Evolutionary conservation across 805 yeast genomes (phyloP).

Genomic region (Debaryomyces tyrocola): DNA sequence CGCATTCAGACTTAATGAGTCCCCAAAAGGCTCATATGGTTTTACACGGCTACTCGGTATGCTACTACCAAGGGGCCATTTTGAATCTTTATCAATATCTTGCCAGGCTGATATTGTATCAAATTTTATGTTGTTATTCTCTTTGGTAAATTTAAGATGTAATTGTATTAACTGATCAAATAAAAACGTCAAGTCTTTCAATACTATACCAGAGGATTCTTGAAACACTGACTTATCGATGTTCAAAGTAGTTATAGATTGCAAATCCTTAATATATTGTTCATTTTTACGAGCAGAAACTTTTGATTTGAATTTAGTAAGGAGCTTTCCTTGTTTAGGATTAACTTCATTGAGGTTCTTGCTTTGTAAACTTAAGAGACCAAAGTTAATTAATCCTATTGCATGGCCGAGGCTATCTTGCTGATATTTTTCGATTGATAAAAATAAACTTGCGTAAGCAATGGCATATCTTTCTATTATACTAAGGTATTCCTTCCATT

Average conservation of each 20-base stretch:
- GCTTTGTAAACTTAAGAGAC: slow-evolving; percentile 37
- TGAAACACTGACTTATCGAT: slow-evolving; percentile 36
- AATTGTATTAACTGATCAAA: slow-evolving; percentile 42
- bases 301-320: slow-evolving; percentile 23
- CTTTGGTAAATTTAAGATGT: slow-evolving; percentile 42
- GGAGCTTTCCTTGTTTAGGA: slow-evolving; percentile 10
- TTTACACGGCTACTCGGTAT: slow-evolving; percentile 32
- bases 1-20: background rate
- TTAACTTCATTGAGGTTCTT: slow-evolving; percentile 19
- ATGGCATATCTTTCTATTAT: slow-evolving; percentile 34
- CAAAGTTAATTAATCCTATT: slow-evolving; percentile 42
- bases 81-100: slow-evolving; percentile 36
- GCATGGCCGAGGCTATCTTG: slow-evolving; percentile 46
- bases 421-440: slow-evolving; percentile 46
- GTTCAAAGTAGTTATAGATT: slow-evolving; percentile 34
- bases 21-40: slow-evolving; percentile 21
- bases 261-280: slow-evolving; percentile 25
- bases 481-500: slow-evolving; percentile 31
- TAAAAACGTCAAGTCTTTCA: slow-evolving; percentile 35
- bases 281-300: slow-evolving; percentile 32
- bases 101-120: slow-evolving; percentile 36
- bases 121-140: slow-evolving; percentile 40
- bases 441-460: slow-evolving; percentile 46
- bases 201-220: slow-evolving; percentile 32
- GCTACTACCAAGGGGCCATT: slow-evolving; percentile 42